A percentile compares a stretch with the other conserved stretches of the same genome.
These are phyloP conservation scores for Alternaria atra DNA, from an alignment of 2,329 filamentous ascomycete species.

Conservation along the genomic window DNA sequence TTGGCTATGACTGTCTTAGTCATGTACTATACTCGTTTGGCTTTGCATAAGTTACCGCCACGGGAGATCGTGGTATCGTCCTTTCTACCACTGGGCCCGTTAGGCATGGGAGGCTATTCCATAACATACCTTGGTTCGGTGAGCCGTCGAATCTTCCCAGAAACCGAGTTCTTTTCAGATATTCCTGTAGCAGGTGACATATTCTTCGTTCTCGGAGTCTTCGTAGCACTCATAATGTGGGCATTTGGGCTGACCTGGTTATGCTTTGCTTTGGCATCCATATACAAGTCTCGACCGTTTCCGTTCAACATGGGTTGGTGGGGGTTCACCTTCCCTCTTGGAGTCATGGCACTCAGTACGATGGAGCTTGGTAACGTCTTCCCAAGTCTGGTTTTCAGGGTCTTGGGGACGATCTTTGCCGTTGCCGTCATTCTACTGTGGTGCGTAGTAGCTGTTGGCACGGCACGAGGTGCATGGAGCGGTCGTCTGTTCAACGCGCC, in stretches of 20 bases:
- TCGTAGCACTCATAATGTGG: conserved; percentile 65
- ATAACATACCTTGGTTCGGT: conserved; percentile 62
- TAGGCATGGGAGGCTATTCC: conserved; percentile 72
- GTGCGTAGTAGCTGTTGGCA: conserved; percentile 63
- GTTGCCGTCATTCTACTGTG: conserved; percentile 63
- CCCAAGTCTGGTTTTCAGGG: conserved; percentile 64
- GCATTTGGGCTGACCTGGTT: conserved; percentile 65
- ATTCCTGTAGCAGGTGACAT: conserved; percentile 55
- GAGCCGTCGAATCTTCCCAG: conserved; percentile 53
- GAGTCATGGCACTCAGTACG: conserved; percentile 63
- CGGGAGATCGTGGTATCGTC: conserved; percentile 73
- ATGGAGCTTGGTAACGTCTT: conserved; percentile 61
- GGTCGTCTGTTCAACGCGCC: conserved; percentile 65
- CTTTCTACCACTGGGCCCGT: conserved; percentile 72
- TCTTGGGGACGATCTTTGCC: conserved; percentile 65
- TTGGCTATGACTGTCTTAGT: conserved; percentile 70
- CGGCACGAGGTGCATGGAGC: conserved; percentile 57
- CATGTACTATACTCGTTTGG: conserved; percentile 75
- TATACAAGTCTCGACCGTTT: conserved; percentile 56
- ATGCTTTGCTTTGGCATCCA: conserved; percentile 61
- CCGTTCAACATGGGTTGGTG: conserved; percentile 72
- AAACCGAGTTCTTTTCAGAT: conserved; percentile 49
- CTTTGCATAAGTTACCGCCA: conserved; percentile 71
- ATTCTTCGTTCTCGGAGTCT: conserved; percentile 67
- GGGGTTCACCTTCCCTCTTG: conserved; percentile 68